A percentile compares a stretch with the other conserved stretches of the same genome.
Conservation (phyloP, 2,329 filamentous ascomycete genomes). For the Hymenoscyphus occultus region DNA sequence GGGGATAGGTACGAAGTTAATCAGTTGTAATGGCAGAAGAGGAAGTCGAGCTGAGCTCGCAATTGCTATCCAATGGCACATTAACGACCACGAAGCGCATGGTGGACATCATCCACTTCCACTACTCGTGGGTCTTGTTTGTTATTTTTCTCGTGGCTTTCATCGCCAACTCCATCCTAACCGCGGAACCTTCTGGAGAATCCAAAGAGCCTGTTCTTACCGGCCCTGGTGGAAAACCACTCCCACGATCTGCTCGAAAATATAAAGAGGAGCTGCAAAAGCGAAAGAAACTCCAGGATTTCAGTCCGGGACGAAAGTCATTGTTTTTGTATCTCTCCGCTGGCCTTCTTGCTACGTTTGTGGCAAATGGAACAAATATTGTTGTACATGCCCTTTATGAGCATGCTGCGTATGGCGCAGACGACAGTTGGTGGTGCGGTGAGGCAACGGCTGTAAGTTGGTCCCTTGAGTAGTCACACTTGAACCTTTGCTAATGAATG, state of each 20-base stretch:
- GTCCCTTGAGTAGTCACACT: conserved; percentile 3
- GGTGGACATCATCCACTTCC: conserved; percentile 37
- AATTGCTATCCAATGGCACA: conserved; percentile 21
- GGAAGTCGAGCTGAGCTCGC: conserved; percentile 27
- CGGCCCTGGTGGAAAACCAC: conserved; percentile 85
- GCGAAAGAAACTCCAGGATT: conserved; percentile 45
- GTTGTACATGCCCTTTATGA: conserved; percentile 69
- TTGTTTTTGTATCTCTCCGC: conserved; percentile 74
- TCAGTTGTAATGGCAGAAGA: conserved; percentile 35
- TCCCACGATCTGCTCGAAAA: conserved; percentile 51
- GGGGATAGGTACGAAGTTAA: conserved; percentile 23
- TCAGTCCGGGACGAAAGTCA: conserved; percentile 64
- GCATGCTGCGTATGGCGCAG: conserved; percentile 37
- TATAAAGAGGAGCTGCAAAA: conserved; percentile 44
- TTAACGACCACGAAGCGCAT: conserved; percentile 18
- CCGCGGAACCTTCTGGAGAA: conserved; percentile 41
- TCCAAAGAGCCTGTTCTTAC: conserved; percentile 44
- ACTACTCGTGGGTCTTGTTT: conserved; percentile 62
- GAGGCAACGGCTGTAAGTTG: conserved; percentile 69
- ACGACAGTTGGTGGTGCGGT: conserved; percentile 77
- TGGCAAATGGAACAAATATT: conserved; percentile 71
- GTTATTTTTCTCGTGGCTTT: conserved; percentile 63
- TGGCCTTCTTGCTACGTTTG: conserved; percentile 69
- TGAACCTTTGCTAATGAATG: conserved; percentile 22
- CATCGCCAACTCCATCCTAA: conserved; percentile 56